Evolutionary conservation across 306 rosid genomes (phyloP).

Genomic region (Medicago lupulina): DNA sequence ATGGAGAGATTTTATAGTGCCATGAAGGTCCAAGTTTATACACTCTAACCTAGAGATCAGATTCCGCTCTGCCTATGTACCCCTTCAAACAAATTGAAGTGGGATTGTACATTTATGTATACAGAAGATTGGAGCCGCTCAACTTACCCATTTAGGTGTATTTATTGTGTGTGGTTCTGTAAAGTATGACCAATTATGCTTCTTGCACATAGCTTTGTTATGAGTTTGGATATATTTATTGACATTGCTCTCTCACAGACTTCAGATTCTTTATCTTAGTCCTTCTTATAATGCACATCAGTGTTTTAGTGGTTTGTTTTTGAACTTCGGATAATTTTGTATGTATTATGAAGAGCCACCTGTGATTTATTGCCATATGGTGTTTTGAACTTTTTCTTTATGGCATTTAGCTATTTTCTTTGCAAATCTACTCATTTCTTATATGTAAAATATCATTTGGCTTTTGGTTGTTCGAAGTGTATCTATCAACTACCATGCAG

Average conservation of each 20-base stretch:
- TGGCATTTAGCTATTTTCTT: conserved; percentile 12
- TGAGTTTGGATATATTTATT: conserved; percentile 52
- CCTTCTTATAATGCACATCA: conserved; percentile 49
- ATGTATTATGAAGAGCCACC: conserved; percentile 50
- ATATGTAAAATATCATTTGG: conserved; percentile 25
- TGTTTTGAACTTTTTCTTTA: conserved; percentile 26
- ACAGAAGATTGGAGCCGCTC: conserved; percentile 77
- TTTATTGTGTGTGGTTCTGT: conserved; percentile 68
- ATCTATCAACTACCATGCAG: conserved; percentile 20
- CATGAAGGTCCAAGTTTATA: conserved; percentile 51
- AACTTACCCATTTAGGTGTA: conserved; percentile 62
- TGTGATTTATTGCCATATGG: conserved; percentile 34
- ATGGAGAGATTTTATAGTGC: conserved; percentile 84
- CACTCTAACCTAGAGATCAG: conserved; percentile 63
- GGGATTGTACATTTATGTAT: conserved; percentile 91
- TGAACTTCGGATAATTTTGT: conserved; percentile 35
- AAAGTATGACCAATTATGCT: conserved; percentile 49
- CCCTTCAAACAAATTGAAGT: conserved; percentile 63
- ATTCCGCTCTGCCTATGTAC: conserved; percentile 50
- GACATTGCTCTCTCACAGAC: conserved; percentile 49
- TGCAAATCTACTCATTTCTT: conserved; percentile 30
- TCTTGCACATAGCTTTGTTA: conserved; percentile 56
- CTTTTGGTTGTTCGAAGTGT: conserved; percentile 34
- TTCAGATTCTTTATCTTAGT: conserved; percentile 49
- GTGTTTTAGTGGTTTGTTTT: conserved; percentile 39